These are phyloP conservation scores for Lagenidium giganteum DNA, from an alignment of 352 stramenopile genomes.

Conservation along the genomic window DNA sequence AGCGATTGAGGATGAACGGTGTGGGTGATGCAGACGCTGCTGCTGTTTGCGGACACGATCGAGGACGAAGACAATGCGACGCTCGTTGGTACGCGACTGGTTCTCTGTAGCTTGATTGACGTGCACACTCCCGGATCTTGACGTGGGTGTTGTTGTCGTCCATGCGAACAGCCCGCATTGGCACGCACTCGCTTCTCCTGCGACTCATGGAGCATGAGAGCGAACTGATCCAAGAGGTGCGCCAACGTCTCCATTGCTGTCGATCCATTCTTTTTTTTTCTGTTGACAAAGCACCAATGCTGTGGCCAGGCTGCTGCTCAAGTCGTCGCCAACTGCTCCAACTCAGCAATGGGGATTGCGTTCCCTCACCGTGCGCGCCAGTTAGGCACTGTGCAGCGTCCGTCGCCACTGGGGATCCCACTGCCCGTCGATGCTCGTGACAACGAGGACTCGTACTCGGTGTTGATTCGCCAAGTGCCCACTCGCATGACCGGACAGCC, in stretches of 20 bases:
- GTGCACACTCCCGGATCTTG: neutral
- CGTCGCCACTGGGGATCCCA: conserved; percentile 43
- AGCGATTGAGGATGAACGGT: neutral
- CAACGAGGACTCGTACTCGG: conserved; percentile 21
- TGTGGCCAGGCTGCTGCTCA: conserved; percentile 44
- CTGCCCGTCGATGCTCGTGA: conserved; percentile 66
- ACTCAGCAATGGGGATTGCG: conserved; percentile 51
- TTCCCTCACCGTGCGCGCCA: conserved; percentile 61
- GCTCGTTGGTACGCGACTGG: conserved; percentile 41
- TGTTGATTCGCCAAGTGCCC: conserved; percentile 78
- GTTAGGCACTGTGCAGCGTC: conserved; percentile 46
- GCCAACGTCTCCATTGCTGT: neutral
- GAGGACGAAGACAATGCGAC: conserved; percentile 80
- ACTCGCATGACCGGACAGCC: conserved; percentile 81
- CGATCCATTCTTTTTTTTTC: neutral
- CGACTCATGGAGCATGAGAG: conserved; percentile 76
- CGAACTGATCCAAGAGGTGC: conserved; percentile 71
- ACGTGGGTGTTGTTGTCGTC: conserved; percentile 1
- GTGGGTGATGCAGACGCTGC: conserved; percentile 20
- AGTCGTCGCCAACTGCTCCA: conserved; percentile 58
- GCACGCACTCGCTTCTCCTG: conserved; percentile 58
- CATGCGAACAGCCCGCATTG: conserved; percentile 68
- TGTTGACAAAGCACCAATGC: neutral
- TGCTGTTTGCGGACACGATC: conserved; percentile 47
- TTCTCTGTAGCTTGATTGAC: neutral